A percentile compares a stretch with the other conserved stretches of the same genome.
phyloP scores from a whole-genome alignment of 352 stramenopile species.

The Thalassiosira pacifica region DNA sequence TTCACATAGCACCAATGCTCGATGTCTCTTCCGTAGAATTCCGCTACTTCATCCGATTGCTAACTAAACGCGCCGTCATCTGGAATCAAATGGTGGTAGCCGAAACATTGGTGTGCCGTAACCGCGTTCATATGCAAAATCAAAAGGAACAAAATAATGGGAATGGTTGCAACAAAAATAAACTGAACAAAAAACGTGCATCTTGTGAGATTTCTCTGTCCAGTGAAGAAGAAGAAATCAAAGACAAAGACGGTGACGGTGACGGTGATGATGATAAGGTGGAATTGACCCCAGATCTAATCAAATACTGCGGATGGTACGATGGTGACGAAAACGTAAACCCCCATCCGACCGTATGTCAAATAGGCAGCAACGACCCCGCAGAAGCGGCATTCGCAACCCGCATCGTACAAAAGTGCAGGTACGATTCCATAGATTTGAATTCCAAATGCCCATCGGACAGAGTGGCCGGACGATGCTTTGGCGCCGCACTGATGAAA shows the following conservation, averaged over 20 bases:
- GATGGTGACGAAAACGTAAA: constrained; percentile 56
- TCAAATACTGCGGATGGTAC: constrained; percentile 51
- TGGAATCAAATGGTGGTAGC: constrained; percentile 86
- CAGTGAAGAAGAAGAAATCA: too few species aligned
- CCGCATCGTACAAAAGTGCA: constrained; percentile 60
- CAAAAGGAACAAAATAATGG: too few species aligned
- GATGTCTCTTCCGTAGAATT: constrained; percentile 82
- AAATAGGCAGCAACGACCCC: constrained; percentile 77
- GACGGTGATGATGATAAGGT: constrained; percentile 32
- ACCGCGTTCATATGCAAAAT: not conserved
- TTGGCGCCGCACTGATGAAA: constrained; percentile 83
- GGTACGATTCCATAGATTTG: constrained; percentile 82
- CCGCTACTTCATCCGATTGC: constrained; percentile 75
- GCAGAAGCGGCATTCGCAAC: constrained; percentile 55
- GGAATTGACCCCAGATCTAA: constrained; percentile 39
- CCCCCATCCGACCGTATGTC: constrained; percentile 78
- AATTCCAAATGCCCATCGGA: constrained; percentile 82
- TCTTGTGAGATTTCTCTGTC: constrained; percentile 31
- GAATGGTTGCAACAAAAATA: constrained; percentile 18
- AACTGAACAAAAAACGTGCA: not conserved
- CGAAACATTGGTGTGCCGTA: constrained; percentile 68
- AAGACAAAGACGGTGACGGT: too few species aligned
- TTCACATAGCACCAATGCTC: constrained; percentile 82
- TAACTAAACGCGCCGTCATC: constrained; percentile 72
- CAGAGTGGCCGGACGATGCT: constrained; percentile 69